These are phyloP conservation scores for Chalaropsis thielavioides DNA, from an alignment of 2,329 filamentous ascomycete species.

Conservation along the genomic window DNA sequence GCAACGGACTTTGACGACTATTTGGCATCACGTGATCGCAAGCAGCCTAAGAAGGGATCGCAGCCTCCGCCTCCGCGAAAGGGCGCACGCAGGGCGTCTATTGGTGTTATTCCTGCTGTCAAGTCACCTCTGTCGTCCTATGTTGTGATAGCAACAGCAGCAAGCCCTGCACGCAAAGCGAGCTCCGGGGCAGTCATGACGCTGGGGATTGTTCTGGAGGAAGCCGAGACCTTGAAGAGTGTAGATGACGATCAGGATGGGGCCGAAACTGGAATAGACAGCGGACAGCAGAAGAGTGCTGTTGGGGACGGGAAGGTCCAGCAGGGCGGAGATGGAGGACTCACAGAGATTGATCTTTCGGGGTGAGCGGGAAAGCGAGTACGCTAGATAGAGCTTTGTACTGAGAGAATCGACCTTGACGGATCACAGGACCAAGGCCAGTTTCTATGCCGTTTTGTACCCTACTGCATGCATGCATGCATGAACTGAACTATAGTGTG, in stretches of 20 bases:
- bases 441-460: neutral
- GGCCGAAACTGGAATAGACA: neutral
- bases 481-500: no score
- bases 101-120: neutral
- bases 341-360: neutral
- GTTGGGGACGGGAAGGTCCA: no score
- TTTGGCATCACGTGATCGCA: conserved; percentile 24
- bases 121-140: neutral
- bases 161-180: neutral
- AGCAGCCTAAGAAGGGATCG: neutral
- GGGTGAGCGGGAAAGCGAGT: neutral
- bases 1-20: conserved; percentile 36
- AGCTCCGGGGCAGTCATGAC: conserved; percentile 4
- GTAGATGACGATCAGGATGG: neutral
- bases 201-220: conserved; percentile 15
- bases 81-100: neutral
- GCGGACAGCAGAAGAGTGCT: neutral
- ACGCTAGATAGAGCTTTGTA: neutral
- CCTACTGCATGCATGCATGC: no score
- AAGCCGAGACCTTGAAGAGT: conserved; percentile 3
- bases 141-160: neutral
- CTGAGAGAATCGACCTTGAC: neutral
- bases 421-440: neutral
- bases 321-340: neutral
- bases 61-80: neutral